These are phyloP conservation scores for Hygrophorus russula DNA, from an alignment of 768 basidiomycete genomes.

Conservation along the genomic window DNA sequence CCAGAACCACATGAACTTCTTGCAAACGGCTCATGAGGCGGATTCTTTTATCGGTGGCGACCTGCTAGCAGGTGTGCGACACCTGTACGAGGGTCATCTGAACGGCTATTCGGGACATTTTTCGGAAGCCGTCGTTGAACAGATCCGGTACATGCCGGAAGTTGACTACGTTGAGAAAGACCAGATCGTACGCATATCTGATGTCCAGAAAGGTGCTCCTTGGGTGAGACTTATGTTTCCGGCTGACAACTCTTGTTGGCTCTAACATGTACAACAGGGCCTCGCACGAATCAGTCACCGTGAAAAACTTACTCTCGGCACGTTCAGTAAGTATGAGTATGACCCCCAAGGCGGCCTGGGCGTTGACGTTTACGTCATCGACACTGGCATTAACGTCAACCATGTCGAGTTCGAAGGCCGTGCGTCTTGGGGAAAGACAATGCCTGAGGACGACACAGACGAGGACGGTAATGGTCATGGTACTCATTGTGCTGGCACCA, in stretches of 20 bases:
- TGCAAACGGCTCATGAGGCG: conserved; percentile 49
- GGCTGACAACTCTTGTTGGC: neutral
- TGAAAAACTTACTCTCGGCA: conserved; percentile 56
- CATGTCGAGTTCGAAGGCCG: conserved; percentile 87
- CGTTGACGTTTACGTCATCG: conserved; percentile 84
- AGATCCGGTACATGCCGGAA: conserved; percentile 75
- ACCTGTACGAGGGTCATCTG: conserved; percentile 67
- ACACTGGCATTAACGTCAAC: conserved; percentile 80
- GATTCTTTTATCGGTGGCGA: conserved; percentile 38
- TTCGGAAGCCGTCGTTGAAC: conserved; percentile 53
- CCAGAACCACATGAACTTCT: conserved; percentile 70
- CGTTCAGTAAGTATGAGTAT: conserved; percentile 78
- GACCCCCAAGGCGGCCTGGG: conserved; percentile 71
- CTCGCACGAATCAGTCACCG: conserved; percentile 93
- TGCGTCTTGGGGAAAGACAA: conserved; percentile 87
- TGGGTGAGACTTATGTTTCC: conserved; percentile 52
- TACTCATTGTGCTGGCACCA: conserved; percentile 90
- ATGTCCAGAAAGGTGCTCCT: conserved; percentile 62
- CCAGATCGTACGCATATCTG: conserved; percentile 78
- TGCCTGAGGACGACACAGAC: conserved; percentile 75
- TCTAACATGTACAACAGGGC: conserved; percentile 43
- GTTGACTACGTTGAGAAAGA: conserved; percentile 91
- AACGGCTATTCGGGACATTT: conserved; percentile 80
- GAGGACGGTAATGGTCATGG: conserved; percentile 95
- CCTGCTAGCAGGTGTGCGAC: conserved; percentile 42